A percentile compares a stretch with the other conserved stretches of the same genome.
phyloP scores from a whole-genome alignment of 148 eudicot genomes.

The Rhododendron griersonianum region DNA sequence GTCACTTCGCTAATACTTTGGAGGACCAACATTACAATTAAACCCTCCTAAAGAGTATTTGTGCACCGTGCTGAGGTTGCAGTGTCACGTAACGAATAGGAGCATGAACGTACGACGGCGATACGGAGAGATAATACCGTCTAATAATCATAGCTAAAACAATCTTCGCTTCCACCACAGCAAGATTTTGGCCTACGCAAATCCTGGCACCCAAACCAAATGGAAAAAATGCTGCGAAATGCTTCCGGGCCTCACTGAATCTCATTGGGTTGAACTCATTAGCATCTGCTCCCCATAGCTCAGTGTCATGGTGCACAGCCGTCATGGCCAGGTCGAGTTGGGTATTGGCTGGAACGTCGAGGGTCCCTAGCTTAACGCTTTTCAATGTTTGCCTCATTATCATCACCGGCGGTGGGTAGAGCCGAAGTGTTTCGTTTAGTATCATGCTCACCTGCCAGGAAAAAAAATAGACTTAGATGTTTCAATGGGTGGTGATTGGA shows the following conservation, averaged over 20 bases:
- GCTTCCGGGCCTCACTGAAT: constrained; percentile 43
- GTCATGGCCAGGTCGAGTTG: constrained; percentile 55
- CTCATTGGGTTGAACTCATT: constrained; percentile 66
- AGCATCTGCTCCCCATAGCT: constrained; percentile 76
- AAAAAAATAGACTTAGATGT: not conserved
- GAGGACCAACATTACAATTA: not conserved
- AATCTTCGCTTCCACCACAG: constrained; percentile 61
- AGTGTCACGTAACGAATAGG: constrained; percentile 51
- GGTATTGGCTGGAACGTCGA: constrained; percentile 50
- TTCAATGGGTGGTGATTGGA: not conserved
- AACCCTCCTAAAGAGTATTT: constrained; percentile 34
- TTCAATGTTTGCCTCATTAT: constrained; percentile 43
- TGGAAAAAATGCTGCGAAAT: constrained; percentile 56
- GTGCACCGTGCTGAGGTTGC: constrained; percentile 72
- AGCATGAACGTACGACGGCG: constrained; percentile 67
- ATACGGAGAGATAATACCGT: constrained; percentile 32
- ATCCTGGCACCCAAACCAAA: constrained; percentile 64
- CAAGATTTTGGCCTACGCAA: constrained; percentile 74
- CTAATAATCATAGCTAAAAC: constrained; percentile 51
- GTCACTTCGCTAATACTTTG: not conserved
- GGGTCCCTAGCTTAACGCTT: constrained; percentile 35
- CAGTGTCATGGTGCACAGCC: constrained; percentile 62
- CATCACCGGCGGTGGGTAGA: constrained; percentile 68
- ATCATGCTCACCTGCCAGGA: constrained; percentile 54
- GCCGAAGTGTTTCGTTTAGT: constrained; percentile 58